Evolutionary conservation across 306 rosid genomes (phyloP).

Genomic region (Rubus idaeus): DNA sequence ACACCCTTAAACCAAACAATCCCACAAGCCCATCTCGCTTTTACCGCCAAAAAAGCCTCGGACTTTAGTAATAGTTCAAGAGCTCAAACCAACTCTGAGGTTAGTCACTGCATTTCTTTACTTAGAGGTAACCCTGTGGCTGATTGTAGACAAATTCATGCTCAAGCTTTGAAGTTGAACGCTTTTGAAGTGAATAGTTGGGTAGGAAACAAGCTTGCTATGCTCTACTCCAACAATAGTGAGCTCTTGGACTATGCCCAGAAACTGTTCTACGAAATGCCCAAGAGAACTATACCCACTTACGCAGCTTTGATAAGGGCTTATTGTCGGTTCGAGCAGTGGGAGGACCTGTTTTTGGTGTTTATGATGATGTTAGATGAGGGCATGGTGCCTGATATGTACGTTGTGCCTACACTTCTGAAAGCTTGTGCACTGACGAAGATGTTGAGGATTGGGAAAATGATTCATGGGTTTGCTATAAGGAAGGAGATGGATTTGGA

Average conservation of each 20-base stretch:
- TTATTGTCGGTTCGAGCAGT: conserved; percentile 36
- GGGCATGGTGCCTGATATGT: conserved; percentile 35
- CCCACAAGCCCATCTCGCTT: conserved; percentile 11
- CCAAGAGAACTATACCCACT: conserved; percentile 20
- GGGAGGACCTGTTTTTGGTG: conserved; percentile 38
- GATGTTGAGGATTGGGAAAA: conserved; percentile 33
- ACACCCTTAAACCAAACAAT: not conserved
- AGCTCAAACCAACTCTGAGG: conserved; percentile 19
- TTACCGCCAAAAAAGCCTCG: conserved; percentile 13
- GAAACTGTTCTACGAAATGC: conserved; percentile 35
- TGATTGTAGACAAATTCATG: conserved; percentile 32
- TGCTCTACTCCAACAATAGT: conserved; percentile 3
- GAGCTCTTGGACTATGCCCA: conserved; percentile 37
- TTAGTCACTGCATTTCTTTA: conserved; percentile 24
- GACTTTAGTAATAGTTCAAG: not conserved
- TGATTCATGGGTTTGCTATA: conserved; percentile 39
- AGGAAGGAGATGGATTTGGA: conserved; percentile 35
- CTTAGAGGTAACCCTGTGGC: conserved; percentile 5
- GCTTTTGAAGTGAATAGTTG: conserved; percentile 25
- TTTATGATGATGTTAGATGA: conserved; percentile 40
- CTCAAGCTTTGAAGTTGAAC: conserved; percentile 29
- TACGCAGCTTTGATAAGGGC: conserved; percentile 33
- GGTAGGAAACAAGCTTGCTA: conserved; percentile 26
- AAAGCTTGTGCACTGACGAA: conserved; percentile 39
- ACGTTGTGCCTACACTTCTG: conserved; percentile 46